A percentile compares a stretch with the other conserved stretches of the same genome.
phyloP scores from a whole-genome alignment of 78 protist species.

The Polysphondylium violaceum region DNA sequence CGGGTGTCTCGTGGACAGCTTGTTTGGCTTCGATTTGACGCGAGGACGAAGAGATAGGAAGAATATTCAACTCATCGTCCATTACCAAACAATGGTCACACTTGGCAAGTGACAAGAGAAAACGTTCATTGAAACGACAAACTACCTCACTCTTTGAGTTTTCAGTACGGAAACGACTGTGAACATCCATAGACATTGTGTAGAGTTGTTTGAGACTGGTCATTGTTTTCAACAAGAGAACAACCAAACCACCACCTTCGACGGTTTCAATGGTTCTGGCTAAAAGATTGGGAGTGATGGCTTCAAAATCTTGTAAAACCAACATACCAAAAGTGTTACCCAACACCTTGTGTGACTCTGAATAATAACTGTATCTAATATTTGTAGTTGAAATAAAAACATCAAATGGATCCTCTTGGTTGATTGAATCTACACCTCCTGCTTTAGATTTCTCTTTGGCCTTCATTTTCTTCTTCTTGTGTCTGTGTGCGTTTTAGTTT shows the following conservation, averaged over 20 bases:
- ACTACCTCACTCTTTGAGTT: slow-evolving; percentile 87
- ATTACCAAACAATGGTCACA: slow-evolving; percentile 90
- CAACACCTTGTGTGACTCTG: slow-evolving; percentile 97
- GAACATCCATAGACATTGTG: slow-evolving; percentile 98
- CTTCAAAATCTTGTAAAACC: slow-evolving; percentile 99
- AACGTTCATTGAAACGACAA: slow-evolving; percentile 99
- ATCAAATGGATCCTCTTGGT: slow-evolving; percentile 95
- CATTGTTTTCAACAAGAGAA: slow-evolving; percentile 93
- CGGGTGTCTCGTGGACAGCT: slow-evolving; percentile 18
- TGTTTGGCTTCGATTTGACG: slow-evolving; percentile 70
- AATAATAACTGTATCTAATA: slow-evolving; percentile 94
- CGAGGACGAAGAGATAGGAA: slow-evolving; percentile 91
- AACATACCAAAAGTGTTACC: slow-evolving; percentile 99
- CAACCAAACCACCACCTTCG: slow-evolving; percentile 99
- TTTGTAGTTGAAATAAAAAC: slow-evolving; percentile 95
- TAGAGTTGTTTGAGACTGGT: slow-evolving; percentile 92
- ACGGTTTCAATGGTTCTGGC: slow-evolving; percentile 99
- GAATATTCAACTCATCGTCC: slow-evolving; percentile 96
- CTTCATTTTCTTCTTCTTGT: slow-evolving; percentile 62
- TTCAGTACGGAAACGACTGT: slow-evolving; percentile 93
- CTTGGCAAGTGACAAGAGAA: slow-evolving; percentile 94
- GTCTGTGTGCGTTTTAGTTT: neutral
- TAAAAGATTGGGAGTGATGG: slow-evolving; percentile 98
- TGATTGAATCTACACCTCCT: slow-evolving; percentile 38
- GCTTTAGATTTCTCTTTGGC: slow-evolving; percentile 53